phyloP scores from a whole-genome alignment of 768 basidiomycete genomes.

The Trametes villosa region DNA sequence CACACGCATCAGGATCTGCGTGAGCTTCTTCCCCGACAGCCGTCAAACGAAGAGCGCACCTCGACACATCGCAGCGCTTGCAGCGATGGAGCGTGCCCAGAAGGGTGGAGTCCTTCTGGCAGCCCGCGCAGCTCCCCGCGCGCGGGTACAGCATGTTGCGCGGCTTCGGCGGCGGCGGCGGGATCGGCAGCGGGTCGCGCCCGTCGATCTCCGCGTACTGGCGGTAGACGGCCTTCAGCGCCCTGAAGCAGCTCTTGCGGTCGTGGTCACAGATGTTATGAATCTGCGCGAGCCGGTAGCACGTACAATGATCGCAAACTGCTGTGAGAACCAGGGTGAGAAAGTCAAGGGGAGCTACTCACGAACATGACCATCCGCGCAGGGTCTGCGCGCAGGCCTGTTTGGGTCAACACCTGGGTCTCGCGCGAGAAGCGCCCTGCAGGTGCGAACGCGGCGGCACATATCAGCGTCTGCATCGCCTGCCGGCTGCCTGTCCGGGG shows the following conservation, averaged over 20 bases:
- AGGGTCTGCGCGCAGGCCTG: conserved; percentile 8
- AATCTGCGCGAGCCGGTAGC: neutral
- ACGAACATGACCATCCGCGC: conserved; percentile 16
- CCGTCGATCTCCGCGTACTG: neutral
- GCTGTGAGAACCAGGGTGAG: neutral
- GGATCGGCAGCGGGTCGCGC: conserved; percentile 1
- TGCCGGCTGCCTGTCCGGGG: too few relatives aligned
- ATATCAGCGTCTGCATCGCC: too few relatives aligned
- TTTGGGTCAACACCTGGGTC: neutral
- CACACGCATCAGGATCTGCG: too few relatives aligned
- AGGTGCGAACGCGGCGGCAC: neutral
- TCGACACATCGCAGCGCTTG: conserved; percentile 17
- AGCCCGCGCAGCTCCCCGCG: conserved; percentile 25
- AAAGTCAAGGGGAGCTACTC: neutral
- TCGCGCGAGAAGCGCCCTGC: conserved; percentile 22
- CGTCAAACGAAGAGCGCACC: conserved; percentile 2
- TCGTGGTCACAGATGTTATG: conserved; percentile 23
- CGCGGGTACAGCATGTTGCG: conserved; percentile 9
- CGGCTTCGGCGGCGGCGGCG: neutral
- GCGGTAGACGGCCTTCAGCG: neutral
- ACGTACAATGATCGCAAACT: too few relatives aligned
- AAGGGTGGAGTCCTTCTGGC: conserved; percentile 17
- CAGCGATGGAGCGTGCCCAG: conserved; percentile 5
- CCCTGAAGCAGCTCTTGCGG: conserved; percentile 1
- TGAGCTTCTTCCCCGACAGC: neutral